Evolutionary conservation across 2,329 filamentous ascomycete genomes (phyloP), one percentile per base, ranked within the genome.

Genomic region (Pseudohalonectria lignicola): DNA sequence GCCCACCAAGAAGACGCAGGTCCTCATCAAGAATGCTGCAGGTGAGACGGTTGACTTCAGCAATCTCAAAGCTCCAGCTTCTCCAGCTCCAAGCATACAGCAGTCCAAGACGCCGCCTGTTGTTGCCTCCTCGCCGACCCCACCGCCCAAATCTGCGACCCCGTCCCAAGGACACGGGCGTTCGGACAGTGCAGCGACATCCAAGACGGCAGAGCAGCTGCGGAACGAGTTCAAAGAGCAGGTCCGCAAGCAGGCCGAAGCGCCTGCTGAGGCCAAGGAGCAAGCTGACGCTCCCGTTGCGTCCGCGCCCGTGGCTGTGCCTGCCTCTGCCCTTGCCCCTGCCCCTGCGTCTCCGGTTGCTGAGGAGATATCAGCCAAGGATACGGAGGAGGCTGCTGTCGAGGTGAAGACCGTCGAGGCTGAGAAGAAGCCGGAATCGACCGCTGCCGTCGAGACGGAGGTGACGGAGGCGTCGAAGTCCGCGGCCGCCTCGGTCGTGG

Each of bases 21-120:
- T 95, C 47, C 69, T 79, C 35, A 94, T 95, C 67, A 93, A 86
- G 68, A 85, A 86, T 52, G 73, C 81, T 21, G 73, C 80, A 40
- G 88, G 86, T 44, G 86, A 92, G 54, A 75, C 78, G 21, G 66
- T 95, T 11, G 78, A 86, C 49, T 73, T 69, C 64, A 84, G 65
- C 55, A 74, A 62, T 39, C 62, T 74, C 44, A 76, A 76, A 56
- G 58, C 72, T 1, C 73, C 75, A 4, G 61, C 69, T 2, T 75
- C 76, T 2, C 71, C 76, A 5, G 68, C 69, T 3, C 67, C 74
- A 0, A 64, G 65, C 53, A 62, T 57, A n/a, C 67, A 71, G 37
- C 62, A 64, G 40, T 66, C 73, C 39, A 83, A 81, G 60, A 76
- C 79, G 1, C 77, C 81, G 16, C 76, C 79, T 12, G 71, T 84